Evolutionary conservation across 805 yeast species (phyloP).

Genomic region (Huiozyma sinensis): DNA sequence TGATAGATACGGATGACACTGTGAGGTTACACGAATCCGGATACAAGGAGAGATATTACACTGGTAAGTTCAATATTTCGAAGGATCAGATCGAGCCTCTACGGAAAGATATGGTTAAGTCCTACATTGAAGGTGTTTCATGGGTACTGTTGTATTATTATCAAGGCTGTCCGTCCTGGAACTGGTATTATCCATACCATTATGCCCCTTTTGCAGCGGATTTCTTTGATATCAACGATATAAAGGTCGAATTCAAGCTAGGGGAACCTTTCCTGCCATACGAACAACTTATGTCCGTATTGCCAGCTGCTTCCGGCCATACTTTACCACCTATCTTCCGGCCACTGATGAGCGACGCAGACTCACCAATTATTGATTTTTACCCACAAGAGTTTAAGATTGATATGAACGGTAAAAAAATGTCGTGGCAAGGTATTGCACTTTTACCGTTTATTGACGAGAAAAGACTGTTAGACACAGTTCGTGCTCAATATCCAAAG

Average conservation of each 20-base stretch:
- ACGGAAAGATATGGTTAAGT: conserved; percentile 49
- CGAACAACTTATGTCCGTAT: conserved; percentile 89
- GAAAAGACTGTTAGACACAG: conserved; percentile 54
- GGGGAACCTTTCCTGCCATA: conserved; percentile 83
- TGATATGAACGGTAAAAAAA: conserved; percentile 92
- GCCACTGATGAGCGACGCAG: conserved; percentile 67
- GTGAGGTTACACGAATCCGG: conserved; percentile 82
- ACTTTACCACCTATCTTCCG: conserved; percentile 73
- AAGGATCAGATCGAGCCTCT: conserved; percentile 43
- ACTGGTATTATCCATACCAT: conserved; percentile 94
- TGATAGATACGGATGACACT: conserved; percentile 36
- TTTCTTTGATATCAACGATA: conserved; percentile 42
- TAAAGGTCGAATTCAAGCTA: conserved; percentile 45
- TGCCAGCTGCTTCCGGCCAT: conserved; percentile 90
- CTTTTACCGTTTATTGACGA: conserved; percentile 86
- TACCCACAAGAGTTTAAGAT: conserved; percentile 82
- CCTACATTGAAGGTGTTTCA: conserved; percentile 89
- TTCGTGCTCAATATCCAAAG: conserved; percentile 49
- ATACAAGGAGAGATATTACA: conserved; percentile 71
- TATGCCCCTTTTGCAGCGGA: conserved; percentile 97
- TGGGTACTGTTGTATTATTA: conserved; percentile 92
- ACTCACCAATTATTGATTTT: conserved; percentile 79
- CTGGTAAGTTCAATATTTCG: conserved; percentile 53
- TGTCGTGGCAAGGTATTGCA: conserved; percentile 93
- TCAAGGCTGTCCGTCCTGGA: conserved; percentile 98